Conservation (phyloP, 2,329 filamentous ascomycete species). For the Botrytis squamosa region DNA sequence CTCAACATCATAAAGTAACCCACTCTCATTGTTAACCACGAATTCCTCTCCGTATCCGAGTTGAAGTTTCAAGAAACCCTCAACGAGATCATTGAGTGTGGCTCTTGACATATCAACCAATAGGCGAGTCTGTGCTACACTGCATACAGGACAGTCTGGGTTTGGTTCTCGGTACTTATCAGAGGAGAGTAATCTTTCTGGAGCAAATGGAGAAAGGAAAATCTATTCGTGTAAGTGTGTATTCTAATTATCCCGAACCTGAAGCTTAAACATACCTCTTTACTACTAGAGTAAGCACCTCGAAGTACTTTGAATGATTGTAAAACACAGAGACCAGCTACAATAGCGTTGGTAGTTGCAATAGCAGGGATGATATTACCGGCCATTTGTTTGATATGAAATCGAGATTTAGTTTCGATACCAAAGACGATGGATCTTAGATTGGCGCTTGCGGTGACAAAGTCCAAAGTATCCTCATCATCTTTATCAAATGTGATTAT, state of each 20-base stretch:
- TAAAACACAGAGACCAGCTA: slow-evolving; percentile 86
- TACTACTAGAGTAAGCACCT: slow-evolving; percentile 67
- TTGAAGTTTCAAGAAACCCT: slow-evolving; percentile 66
- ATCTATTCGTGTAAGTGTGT: slow-evolving; percentile 48
- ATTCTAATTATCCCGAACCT: slow-evolving; percentile 8
- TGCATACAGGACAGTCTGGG: slow-evolving; percentile 79
- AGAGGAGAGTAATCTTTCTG: slow-evolving; percentile 57
- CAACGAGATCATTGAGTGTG: slow-evolving; percentile 76
- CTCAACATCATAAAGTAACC: slow-evolving; percentile 85
- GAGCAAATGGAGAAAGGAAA: slow-evolving; percentile 71
- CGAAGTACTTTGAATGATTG: slow-evolving; percentile 89
- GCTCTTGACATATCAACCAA: slow-evolving; percentile 68
- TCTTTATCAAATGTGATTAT: slow-evolving; percentile 94
- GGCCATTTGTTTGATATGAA: slow-evolving; percentile 98
- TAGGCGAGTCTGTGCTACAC: slow-evolving; percentile 66
- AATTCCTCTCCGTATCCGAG: slow-evolving; percentile 81
- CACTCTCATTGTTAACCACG: slow-evolving; percentile 69
- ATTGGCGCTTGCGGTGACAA: slow-evolving; percentile 88
- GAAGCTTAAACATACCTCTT: slow-evolving; percentile 57
- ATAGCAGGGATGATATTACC: slow-evolving; percentile 99
- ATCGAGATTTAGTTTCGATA: slow-evolving; percentile 84
- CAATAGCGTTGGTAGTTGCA: slow-evolving; percentile 96
- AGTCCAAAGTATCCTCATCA: slow-evolving; percentile 90
- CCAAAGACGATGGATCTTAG: slow-evolving; percentile 85
- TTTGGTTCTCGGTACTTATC: slow-evolving; percentile 65